Evolutionary conservation across 345 rosid species (phyloP), one percentile per base, ranked within the genome.

Genomic region (Eucalyptus regnans): DNA sequence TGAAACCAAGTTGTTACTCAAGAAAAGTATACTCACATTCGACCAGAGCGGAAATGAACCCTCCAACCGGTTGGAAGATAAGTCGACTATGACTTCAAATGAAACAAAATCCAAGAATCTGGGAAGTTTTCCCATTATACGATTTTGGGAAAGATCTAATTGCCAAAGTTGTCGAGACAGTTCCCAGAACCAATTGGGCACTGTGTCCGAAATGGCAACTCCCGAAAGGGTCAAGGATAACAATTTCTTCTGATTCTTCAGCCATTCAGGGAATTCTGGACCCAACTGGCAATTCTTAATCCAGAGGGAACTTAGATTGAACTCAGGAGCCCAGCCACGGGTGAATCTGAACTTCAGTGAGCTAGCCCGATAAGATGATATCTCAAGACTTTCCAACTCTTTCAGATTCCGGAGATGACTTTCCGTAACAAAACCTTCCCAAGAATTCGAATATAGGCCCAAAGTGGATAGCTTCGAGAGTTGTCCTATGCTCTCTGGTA

Each of bases 181-280:
- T 18, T 54, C 41, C 92, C 92, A 90, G 48, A 91, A 60, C 93
- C 93, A 90, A 9, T 58, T 37, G 2, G 93, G 90, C 54, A 89
- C 71, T 4, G 33, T 31, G 15, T 66, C 91, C 12, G 90, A 88
- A 66, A 93, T 90, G 20, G 23, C 83, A 43, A n/a, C 89, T 10
- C 33, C 79, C 9, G 90, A 88, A 31, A 33, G 33, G 33, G 33
- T 33, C 33, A 33, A 33, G 33, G 2, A 2, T 33, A 33, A 33
- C 33, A 33, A 33, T 33, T 86, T 9, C 22, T 22, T 48, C 86
- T 92, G 92, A 58, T 86, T 87, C 86, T 20, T 83, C 56, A 92
- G 89, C 93, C 92, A 92, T 56, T 41, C 18, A 2, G 94, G 93
- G 68, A 92, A 88, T 29, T 6, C 46, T 5, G 90, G 89, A 44